Evolutionary conservation across 345 rosid genomes (phyloP), one percentile per base, ranked within the genome.

Genomic region (Conringia planisiliqua): DNA sequence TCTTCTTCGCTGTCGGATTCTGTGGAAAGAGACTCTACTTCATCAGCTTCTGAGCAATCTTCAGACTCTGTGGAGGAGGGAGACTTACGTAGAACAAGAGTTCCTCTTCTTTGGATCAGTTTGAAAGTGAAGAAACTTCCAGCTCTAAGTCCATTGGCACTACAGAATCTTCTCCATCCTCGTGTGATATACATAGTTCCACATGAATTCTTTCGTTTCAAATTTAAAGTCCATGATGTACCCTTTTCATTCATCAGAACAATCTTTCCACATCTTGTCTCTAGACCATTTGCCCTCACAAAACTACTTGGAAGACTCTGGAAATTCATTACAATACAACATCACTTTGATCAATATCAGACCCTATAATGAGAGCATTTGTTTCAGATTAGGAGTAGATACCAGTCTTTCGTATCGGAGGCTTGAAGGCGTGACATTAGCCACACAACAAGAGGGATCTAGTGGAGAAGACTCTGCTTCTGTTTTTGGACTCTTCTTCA

Each of bases 121-220:
- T 13, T 72, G 24, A 72, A 62, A 50, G 54, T 72, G 54, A 12
- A 20, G 20, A 1, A 7, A 62, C 14, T 51, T 12, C 69, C 70
- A 48, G n/a, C 52, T 13, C 2, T 29, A n/a, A 72, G 42, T 7
- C 70, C 16, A 72, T 72, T 72, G 6, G n/a, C 61, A 12, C 1
- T 0, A 62, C 76, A 72, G 6, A 73, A 73, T 10, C 46, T 30
- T 43, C 4, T 54, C 71, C 77, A 73, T 0, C 77, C 70, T 54
- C 33, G 1, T 17, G 14, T 39, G 5, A 72, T 17, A 18, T 62
- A 72, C 12, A 14, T 1, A 14, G 4, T 17, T 27, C 42, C 22
- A 32, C 54, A 7, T 12, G 55, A 13, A 11, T 4, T 16, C 32
- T 39, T 72, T 27, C 10, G 7, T 18, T 4, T 52, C 12, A 72